A percentile compares a stretch with the other conserved stretches of the same genome.
Evolutionary conservation across 441 rosid genomes (phyloP).

Genomic region (Populus hybrid): DNA sequence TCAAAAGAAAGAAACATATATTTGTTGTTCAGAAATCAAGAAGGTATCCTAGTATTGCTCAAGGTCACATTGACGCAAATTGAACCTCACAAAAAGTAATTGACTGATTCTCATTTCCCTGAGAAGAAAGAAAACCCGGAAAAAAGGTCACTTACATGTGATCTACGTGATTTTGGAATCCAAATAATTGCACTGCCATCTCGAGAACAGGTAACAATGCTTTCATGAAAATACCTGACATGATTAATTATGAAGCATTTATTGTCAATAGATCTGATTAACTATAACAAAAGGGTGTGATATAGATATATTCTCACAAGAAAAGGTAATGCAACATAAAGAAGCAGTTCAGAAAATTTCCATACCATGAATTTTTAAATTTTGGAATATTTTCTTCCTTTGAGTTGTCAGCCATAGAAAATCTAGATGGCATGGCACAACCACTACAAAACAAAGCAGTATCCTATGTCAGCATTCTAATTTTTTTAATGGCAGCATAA

Average conservation of each 20-base stretch:
- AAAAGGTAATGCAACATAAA: conserved; percentile 12
- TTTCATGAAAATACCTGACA: conserved; percentile 89
- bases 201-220: conserved; percentile 98
- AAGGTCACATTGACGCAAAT: not conserved
- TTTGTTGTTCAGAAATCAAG: conserved; percentile 1
- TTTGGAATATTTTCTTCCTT: conserved; percentile 88
- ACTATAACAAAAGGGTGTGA: conserved; percentile 7
- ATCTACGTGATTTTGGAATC: conserved; percentile 91
- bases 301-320: conserved; percentile 6
- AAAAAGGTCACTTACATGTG: conserved; percentile 56
- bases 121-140: not conserved
- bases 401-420: conserved; percentile 57
- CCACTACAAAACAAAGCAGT: conserved; percentile 66
- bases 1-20: conserved; percentile 20
- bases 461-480: conserved; percentile 5
- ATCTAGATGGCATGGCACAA: conserved; percentile 82
- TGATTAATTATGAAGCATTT: conserved; percentile 5
- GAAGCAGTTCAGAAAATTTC: conserved; percentile 5
- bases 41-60: not conserved
- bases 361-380: conserved; percentile 88
- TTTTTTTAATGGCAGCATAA: not conserved
- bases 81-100: conserved; percentile 14
- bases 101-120: not conserved
- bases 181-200: conserved; percentile 99
- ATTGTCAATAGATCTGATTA: conserved; percentile 1